Evolutionary conservation across 2,329 filamentous ascomycete species (phyloP).

Genomic region (Pseudopyrenochaeta lycopersici): DNA sequence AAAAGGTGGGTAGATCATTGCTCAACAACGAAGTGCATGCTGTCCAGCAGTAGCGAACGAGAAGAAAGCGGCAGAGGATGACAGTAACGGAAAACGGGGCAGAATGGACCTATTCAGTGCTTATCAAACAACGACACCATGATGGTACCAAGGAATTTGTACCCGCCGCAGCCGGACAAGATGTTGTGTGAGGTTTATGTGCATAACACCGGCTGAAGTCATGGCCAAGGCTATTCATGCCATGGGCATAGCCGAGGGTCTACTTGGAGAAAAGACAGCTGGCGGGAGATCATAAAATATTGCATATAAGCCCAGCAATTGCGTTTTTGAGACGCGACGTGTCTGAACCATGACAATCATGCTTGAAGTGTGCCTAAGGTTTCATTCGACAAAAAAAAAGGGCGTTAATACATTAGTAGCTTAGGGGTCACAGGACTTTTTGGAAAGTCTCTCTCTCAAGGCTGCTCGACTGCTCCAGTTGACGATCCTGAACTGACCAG

Average conservation of each 20-base stretch:
- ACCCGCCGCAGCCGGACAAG: slow-evolving; percentile 4
- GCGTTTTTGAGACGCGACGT: slow-evolving; percentile 23
- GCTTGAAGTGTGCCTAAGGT: slow-evolving; percentile 12
- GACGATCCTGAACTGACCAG: no score
- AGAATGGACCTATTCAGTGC: neutral
- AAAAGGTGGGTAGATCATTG: slow-evolving; percentile 34
- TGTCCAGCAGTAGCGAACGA: slow-evolving; percentile 26
- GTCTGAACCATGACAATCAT: slow-evolving; percentile 22
- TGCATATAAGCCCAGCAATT: neutral
- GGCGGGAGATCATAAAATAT: neutral
- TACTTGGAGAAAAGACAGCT: neutral
- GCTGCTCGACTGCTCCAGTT: no score
- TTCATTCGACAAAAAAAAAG: neutral
- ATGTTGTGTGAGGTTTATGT: slow-evolving; percentile 1
- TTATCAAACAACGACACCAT: neutral
- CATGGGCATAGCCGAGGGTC: slow-evolving; percentile 6
- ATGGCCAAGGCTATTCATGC: slow-evolving; percentile 6
- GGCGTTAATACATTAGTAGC: neutral
- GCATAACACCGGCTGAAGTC: slow-evolving; percentile 11
- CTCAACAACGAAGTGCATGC: slow-evolving; percentile 40
- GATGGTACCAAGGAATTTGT: neutral
- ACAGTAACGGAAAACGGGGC: slow-evolving; percentile 5
- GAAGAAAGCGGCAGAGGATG: slow-evolving; percentile 3
- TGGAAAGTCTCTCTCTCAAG: no score
- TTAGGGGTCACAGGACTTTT: neutral